A percentile compares a stretch with the other conserved stretches of the same genome.
Evolutionary conservation across 805 yeast species (phyloP).

Genomic region (Suhomyces sp.): DNA sequence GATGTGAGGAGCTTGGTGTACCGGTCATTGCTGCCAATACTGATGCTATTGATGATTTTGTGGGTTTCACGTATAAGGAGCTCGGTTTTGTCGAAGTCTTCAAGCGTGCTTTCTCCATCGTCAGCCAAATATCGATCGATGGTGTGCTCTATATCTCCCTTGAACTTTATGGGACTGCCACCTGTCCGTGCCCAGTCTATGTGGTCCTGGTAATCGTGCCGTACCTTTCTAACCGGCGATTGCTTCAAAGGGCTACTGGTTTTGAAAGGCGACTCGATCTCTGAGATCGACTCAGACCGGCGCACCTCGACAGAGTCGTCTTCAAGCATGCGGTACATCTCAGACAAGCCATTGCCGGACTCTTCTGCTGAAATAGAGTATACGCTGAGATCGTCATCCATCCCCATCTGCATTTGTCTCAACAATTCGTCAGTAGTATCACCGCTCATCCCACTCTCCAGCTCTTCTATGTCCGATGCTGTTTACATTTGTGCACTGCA

Average conservation of each 20-base stretch:
- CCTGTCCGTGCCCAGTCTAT: slow-evolving; percentile 10
- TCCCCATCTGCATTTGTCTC: neutral
- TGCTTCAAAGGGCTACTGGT: slow-evolving; percentile 10
- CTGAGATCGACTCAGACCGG: slow-evolving; percentile 7
- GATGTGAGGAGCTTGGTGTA: slow-evolving; percentile 24
- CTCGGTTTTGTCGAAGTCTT: slow-evolving; percentile 17
- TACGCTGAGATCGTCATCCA: slow-evolving; percentile 15
- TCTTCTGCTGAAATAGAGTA: slow-evolving; percentile 11
- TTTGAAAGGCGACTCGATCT: slow-evolving; percentile 7
- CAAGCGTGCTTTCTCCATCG: neutral
- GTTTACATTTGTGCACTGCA: neutral
- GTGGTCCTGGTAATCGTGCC: slow-evolving; percentile 17
- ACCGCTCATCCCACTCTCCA: neutral
- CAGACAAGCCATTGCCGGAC: slow-evolving; percentile 5
- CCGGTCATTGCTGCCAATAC: slow-evolving; percentile 21
- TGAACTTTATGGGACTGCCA: slow-evolving; percentile 13
- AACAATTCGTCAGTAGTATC: neutral
- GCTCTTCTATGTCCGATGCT: neutral
- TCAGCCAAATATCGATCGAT: slow-evolving; percentile 10
- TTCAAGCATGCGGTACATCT: slow-evolving; percentile 13
- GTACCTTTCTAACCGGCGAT: slow-evolving; percentile 16
- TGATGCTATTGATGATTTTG: slow-evolving; percentile 20
- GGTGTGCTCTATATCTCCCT: slow-evolving; percentile 8
- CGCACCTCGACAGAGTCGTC: slow-evolving; percentile 16
- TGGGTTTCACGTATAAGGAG: slow-evolving; percentile 29